Evolutionary conservation across 1,284 basidiomycete species (phyloP), one percentile per base, ranked within the genome.

Genomic region (Fomitopsis pinicola): DNA sequence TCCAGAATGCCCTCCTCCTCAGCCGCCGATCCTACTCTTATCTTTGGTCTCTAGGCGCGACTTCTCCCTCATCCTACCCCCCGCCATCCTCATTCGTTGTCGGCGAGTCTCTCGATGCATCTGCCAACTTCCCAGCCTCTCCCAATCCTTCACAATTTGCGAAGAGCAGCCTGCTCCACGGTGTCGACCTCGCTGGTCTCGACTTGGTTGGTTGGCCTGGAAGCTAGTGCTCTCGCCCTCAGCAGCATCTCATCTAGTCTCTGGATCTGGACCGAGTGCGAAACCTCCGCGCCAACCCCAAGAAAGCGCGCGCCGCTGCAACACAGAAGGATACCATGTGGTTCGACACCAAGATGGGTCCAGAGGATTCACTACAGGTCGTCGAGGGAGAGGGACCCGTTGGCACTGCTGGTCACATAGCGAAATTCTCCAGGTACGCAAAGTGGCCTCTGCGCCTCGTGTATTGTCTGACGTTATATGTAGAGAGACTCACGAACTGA

Each of bases 401-500:
- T 59, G 94, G 94, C 62, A 93, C 95, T 55, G 96, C 92, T 61
- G 96, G 96, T 19, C 79, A 98, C 50, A 97, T 98, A 95, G 88
- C 93, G 58, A 94, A 95, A 72, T 98, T 98, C 72, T 86, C 91
- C 30, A 87, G 88, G 95, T 94, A 64, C 68, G 86, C 77, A 9
- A 2, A 42, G 28, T 55, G 26, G 14, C 7, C 35, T 52, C 12
- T n/a, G n/a, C 12, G 7, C 22, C 28, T 30, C 26, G 3, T 8
- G 17, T 17, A 12, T 57, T 52, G 5, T n/a, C 57, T 59, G 5
- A 62, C 42, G 4, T n/a, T 36, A 14, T 60, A 30, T 46, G 7
- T 69, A 97, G 95, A 67, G 95, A 98, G 75, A 97, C 94, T 3
- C 96, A 99, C 73, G 94, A 98, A 62, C 89, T 98, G 19, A 88